These are phyloP conservation scores for Rhizopogon vinicolor DNA, from an alignment of 768 basidiomycete species.

Conservation along the genomic window DNA sequence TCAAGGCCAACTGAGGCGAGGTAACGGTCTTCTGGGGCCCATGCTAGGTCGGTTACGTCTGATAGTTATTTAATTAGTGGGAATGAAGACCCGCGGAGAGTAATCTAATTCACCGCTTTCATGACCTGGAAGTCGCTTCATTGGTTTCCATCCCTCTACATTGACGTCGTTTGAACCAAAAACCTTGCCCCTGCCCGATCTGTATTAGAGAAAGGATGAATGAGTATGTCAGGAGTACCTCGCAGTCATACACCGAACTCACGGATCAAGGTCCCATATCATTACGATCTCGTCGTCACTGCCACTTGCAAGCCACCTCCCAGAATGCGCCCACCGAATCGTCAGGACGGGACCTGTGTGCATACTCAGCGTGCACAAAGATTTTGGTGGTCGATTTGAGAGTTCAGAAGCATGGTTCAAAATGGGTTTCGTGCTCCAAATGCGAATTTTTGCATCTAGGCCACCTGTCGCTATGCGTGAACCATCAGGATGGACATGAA, in stretches of 20 bases:
- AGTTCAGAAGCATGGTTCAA: slow-evolving; percentile 65
- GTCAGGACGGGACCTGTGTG: slow-evolving; percentile 92
- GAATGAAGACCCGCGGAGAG: background rate
- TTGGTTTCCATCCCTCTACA: slow-evolving; percentile 94
- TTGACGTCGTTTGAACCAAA: slow-evolving; percentile 97
- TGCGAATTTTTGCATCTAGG: slow-evolving; percentile 90
- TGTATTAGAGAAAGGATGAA: slow-evolving; percentile 25
- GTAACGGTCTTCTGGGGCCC: slow-evolving; percentile 90
- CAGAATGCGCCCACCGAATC: slow-evolving; percentile 92
- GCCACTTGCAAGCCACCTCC: slow-evolving; percentile 91
- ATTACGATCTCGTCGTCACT: slow-evolving; percentile 95
- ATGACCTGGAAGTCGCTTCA: slow-evolving; percentile 89
- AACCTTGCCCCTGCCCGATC: slow-evolving; percentile 77
- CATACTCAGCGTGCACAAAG: slow-evolving; percentile 86
- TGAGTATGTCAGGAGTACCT: slow-evolving; percentile 1
- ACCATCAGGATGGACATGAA: slow-evolving; percentile 93
- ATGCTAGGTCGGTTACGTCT: slow-evolving; percentile 96
- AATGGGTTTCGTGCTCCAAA: slow-evolving; percentile 97
- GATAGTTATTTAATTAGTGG: slow-evolving; percentile 6
- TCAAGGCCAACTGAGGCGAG: slow-evolving; percentile 94
- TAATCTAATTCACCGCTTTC: slow-evolving; percentile 67
- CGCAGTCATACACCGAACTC: slow-evolving; percentile 26
- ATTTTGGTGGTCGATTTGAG: slow-evolving; percentile 74
- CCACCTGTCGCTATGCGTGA: slow-evolving; percentile 97
- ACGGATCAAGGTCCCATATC: slow-evolving; percentile 98